Percentiles rank a stretch among this genome's conserved stretches.
Evolutionary conservation across 2,329 filamentous ascomycete species (phyloP).

Genomic region (Leptodontidium sp.): DNA sequence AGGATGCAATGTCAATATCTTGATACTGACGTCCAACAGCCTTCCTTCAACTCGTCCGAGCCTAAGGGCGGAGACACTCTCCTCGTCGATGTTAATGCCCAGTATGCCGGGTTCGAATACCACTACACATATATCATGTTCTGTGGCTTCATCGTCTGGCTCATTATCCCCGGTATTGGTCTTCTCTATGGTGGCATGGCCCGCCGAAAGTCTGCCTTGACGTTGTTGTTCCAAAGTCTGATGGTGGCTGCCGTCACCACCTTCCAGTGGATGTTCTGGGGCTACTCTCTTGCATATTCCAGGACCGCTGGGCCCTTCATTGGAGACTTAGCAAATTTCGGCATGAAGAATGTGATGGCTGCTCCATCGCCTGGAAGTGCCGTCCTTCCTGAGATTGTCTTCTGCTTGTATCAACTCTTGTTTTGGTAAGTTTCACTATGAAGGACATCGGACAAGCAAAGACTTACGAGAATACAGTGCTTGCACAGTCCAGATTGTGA

Average conservation of each 20-base stretch:
- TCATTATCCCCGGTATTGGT: slow-evolving; percentile 73
- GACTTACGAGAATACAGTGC: slow-evolving; percentile 43
- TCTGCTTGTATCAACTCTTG: slow-evolving; percentile 71
- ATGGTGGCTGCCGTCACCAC: slow-evolving; percentile 62
- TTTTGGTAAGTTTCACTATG: slow-evolving; percentile 55
- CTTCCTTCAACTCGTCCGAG: slow-evolving; percentile 40
- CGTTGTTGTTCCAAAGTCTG: slow-evolving; percentile 69
- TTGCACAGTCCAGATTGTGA: slow-evolving; percentile 69
- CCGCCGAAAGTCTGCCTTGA: slow-evolving; percentile 67
- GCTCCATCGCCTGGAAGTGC: slow-evolving; percentile 66
- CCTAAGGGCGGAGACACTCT: slow-evolving; percentile 63
- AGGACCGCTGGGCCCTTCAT: slow-evolving; percentile 68
- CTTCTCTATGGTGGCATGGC: slow-evolving; percentile 71
- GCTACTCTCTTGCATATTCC: slow-evolving; percentile 69
- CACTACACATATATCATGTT: slow-evolving; percentile 68
- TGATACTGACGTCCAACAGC: slow-evolving; percentile 33
- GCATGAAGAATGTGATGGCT: slow-evolving; percentile 65
- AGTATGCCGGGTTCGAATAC: slow-evolving; percentile 66
- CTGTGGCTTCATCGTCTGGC: slow-evolving; percentile 68
- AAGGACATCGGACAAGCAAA: background rate
- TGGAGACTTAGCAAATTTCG: slow-evolving; percentile 67
- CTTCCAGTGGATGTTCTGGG: slow-evolving; percentile 70
- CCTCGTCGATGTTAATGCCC: slow-evolving; percentile 58
- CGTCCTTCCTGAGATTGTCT: slow-evolving; percentile 69
- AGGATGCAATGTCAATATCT: background rate